Base-by-base conservation (phyloP, 169 alveolate genomes). In the Eimeria necatrix region DNA sequence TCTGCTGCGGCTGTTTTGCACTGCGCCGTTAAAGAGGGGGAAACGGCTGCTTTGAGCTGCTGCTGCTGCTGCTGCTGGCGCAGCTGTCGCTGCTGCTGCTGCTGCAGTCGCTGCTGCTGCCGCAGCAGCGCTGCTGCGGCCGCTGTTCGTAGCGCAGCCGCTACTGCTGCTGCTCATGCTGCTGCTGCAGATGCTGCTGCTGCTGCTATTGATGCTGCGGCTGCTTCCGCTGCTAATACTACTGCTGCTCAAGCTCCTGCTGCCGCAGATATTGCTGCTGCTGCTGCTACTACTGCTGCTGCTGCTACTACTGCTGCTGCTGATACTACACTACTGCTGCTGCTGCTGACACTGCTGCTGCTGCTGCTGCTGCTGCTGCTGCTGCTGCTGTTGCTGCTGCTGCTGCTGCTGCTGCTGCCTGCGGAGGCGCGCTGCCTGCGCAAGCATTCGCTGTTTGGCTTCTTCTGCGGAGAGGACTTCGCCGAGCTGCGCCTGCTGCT, bases 381-480 rank as follows among this genome's bases (percentile, higher is more conserved):
- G 78, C 78, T 68, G 78, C 32, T 68, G 7, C 41, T 68, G 78
- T 52, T 2, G 78, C 41, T 68, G 78, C 41, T 68, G 78, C 78
- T 12, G 78, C 9, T 2, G 12, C 12, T 20, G 41, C 32, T 68
- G 78, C 32, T 68, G 78, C 46, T 20, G 78, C 32, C 78, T 68
- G 12, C 78, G 9, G 48, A 22, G 12, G 48, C 78, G 78, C 20
- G 78, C 78, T 22, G 12, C 78, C 20, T 68, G 48, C 9, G 78
- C 78, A n/a, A 68, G 78, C 22, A 68, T 68, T n/a, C 78, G 0
- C 5, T 68, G 78, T 22, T 22, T 68, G 22, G 46, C 20, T 68
- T 68, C 78, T 68, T 68, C 78, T 20, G 78, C 78, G 20, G 78
- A 20, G 3, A 68, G 0, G 9, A 68, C 78, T 20, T 68, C 78